Percentiles rank a stretch among this genome's conserved stretches.
Evolutionary conservation across 1,139 yeast genomes (phyloP).

Genomic region (Suhomyces ambrosiae): DNA sequence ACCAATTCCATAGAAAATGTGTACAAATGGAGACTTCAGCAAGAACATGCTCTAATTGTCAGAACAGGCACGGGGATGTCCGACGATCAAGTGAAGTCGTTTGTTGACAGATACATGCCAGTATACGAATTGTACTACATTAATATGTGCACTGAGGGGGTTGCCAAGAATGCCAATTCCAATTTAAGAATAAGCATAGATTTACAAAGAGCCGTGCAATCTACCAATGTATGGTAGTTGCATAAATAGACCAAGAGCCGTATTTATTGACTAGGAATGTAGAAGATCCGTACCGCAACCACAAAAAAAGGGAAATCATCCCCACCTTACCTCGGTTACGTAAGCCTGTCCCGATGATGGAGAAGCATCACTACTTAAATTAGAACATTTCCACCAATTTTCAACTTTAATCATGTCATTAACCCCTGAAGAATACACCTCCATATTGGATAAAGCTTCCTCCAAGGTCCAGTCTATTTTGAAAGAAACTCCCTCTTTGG

Average conservation of each 20-base stretch:
- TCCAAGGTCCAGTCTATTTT: conserved; percentile 19
- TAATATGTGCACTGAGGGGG: conserved; percentile 31
- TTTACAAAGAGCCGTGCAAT: conserved; percentile 9
- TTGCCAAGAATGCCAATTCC: conserved; percentile 4
- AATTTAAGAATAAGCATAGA: conserved; percentile 15
- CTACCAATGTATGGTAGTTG: conserved; percentile 1
- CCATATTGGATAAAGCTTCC: conserved; percentile 25
- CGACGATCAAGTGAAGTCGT: conserved; percentile 62
- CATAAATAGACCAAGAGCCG: too few relatives aligned
- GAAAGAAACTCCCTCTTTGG: conserved; percentile 21
- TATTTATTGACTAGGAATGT: not conserved
- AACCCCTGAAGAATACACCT: conserved; percentile 21
- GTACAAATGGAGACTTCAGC: conserved; percentile 80
- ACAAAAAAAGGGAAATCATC: not conserved
- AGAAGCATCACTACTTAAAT: conserved; percentile 1
- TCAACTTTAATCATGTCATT: conserved; percentile 10
- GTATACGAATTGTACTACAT: conserved; percentile 71
- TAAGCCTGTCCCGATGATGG: conserved; percentile 1
- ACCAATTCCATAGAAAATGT: conserved; percentile 65
- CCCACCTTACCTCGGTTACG: conserved; percentile 1
- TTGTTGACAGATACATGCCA: conserved; percentile 87
- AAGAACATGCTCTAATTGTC: conserved; percentile 68
- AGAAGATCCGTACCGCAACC: not conserved
- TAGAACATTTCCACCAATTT: conserved; percentile 11
- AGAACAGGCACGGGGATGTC: conserved; percentile 75